Evolutionary conservation across 208 protist species (phyloP).

Genomic region (Novymonas esmeraldas): DNA sequence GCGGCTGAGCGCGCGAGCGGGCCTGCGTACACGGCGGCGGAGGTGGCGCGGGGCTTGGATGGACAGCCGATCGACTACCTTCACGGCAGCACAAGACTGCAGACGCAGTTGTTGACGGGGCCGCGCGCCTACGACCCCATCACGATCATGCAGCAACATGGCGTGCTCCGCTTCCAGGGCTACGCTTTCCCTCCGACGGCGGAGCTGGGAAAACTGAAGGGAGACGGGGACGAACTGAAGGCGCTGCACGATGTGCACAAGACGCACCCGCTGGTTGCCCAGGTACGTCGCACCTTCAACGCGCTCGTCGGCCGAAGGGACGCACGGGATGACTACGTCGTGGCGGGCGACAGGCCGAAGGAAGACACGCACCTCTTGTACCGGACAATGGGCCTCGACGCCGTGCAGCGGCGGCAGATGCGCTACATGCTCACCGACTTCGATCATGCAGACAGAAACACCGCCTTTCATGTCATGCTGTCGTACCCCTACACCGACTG

Average conservation of each 20-base stretch:
- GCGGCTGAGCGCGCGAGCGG: slow-evolving; percentile 10
- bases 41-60: slow-evolving; percentile 62
- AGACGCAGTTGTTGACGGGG: slow-evolving; percentile 60
- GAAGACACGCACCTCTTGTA: slow-evolving; percentile 74
- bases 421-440: slow-evolving; percentile 89
- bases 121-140: slow-evolving; percentile 79
- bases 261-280: slow-evolving; percentile 34
- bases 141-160: slow-evolving; percentile 81
- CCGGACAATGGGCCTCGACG: slow-evolving; percentile 69
- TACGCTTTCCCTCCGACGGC: slow-evolving; percentile 85
- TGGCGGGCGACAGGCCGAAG: slow-evolving; percentile 31
- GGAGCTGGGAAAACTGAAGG: slow-evolving; percentile 80
- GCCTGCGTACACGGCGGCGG: slow-evolving; percentile 54
- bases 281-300: slow-evolving; percentile 42
- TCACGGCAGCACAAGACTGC: slow-evolving; percentile 59
- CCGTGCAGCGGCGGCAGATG: slow-evolving; percentile 83
- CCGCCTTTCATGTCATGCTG: slow-evolving; percentile 90
- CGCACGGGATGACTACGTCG: slow-evolving; percentile 54
- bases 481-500: slow-evolving; percentile 92
- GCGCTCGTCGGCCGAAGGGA: slow-evolving; percentile 43
- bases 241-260: slow-evolving; percentile 34
- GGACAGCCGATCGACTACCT: slow-evolving; percentile 82
- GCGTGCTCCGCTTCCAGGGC: slow-evolving; percentile 80
- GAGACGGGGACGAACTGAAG: slow-evolving; percentile 35
- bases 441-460: slow-evolving; percentile 77